These are phyloP conservation scores for Inonotus hispidus DNA, from an alignment of 1,284 basidiomycete species.

Conservation along the genomic window DNA sequence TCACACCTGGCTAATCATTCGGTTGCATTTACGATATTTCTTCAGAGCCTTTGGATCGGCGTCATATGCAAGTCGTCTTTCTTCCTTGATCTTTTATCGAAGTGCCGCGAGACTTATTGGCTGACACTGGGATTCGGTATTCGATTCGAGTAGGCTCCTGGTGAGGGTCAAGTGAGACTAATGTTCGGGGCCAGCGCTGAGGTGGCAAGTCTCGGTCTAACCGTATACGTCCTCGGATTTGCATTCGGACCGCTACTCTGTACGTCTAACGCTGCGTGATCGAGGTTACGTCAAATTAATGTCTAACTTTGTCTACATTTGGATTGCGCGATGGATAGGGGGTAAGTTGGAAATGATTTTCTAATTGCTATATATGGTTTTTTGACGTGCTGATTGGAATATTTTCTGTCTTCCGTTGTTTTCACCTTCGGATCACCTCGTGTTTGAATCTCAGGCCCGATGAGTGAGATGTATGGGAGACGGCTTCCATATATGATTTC, in stretches of 20 bases:
- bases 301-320: background rate
- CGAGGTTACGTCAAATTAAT: background rate
- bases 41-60: constrained; percentile 23
- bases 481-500: constrained; percentile 23
- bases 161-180: constrained; percentile 22
- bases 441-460: constrained; percentile 19
- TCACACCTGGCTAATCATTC: background rate
- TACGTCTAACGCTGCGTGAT: constrained; percentile 17
- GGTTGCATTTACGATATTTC: background rate
- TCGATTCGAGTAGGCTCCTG: constrained; percentile 22
- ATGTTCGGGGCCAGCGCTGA: constrained; percentile 23
- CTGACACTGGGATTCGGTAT: background rate
- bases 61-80: constrained; percentile 22
- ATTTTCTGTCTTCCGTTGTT: background rate
- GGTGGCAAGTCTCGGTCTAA: constrained; percentile 24
- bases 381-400: constrained; percentile 19
- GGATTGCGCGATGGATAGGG: background rate
- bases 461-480: constrained; percentile 26
- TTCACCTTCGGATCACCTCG: background rate
- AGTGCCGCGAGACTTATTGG: background rate
- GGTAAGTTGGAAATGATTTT: background rate
- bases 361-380: background rate
- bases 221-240: constrained; percentile 27
- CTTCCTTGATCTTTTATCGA: background rate
- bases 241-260: constrained; percentile 26